Evolutionary conservation across 106 monocot species (phyloP).

Genomic region (Dioscorea alata): DNA sequence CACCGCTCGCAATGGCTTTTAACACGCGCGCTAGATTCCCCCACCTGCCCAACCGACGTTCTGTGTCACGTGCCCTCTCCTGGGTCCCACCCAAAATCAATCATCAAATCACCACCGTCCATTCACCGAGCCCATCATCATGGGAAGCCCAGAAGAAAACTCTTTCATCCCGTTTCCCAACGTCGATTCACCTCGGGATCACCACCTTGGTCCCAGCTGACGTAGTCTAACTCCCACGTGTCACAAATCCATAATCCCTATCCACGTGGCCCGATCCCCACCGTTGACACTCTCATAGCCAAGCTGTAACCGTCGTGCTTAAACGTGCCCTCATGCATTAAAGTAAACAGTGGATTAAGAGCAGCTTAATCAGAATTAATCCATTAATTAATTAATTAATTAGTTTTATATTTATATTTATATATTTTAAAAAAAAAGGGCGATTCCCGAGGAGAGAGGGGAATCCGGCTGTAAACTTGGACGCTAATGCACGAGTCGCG

Average conservation of each 20-base stretch:
- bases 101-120: too few relatives aligned
- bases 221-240: background rate
- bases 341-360: background rate
- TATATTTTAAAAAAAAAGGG: background rate
- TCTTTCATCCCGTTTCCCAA: constrained; percentile 1
- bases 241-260: background rate
- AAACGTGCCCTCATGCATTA: constrained; percentile 30
- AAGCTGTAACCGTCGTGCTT: constrained; percentile 57
- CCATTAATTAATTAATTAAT: background rate
- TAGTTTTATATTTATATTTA: too few relatives aligned
- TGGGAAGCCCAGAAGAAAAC: too few relatives aligned
- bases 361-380: background rate
- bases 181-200: constrained; percentile 7
- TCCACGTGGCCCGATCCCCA: background rate
- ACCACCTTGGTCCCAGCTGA: background rate
- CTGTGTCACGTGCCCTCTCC: too few relatives aligned
- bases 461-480: constrained; percentile 51
- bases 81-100: too few relatives aligned
- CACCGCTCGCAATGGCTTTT: too few relatives aligned
- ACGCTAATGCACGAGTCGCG: constrained; percentile 32
- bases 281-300: constrained; percentile 6
- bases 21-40: too few relatives aligned
- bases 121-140: too few relatives aligned
- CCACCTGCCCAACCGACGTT: too few relatives aligned
- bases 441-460: constrained; percentile 11